Evolutionary conservation across 768 basidiomycete genomes (phyloP).

Genomic region (Xerocomus spinulosus): DNA sequence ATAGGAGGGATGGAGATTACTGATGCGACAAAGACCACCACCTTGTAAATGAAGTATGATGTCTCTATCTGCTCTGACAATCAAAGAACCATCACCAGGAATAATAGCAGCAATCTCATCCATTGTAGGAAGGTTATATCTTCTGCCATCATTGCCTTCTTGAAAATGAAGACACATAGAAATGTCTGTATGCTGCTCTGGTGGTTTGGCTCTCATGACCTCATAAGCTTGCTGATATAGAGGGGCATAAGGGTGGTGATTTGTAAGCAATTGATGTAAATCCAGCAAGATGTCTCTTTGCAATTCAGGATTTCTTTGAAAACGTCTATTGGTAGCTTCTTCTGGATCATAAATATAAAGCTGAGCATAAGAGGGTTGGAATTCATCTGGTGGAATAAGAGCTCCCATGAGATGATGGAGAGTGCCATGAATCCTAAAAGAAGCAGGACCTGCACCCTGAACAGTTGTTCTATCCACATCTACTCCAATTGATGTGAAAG

Average conservation of each 20-base stretch:
- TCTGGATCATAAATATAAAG: conserved; percentile 40
- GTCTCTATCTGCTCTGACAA: conserved; percentile 21
- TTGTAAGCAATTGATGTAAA: conserved; percentile 24
- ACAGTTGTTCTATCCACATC: background rate
- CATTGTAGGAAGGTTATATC: conserved; percentile 43
- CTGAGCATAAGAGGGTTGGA: conserved; percentile 34
- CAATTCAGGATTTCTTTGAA: conserved; percentile 22
- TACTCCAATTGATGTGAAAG: conserved; percentile 7
- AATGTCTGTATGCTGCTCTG: conserved; percentile 14
- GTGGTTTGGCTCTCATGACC: conserved; percentile 21
- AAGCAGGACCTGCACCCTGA: background rate
- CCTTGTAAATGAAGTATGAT: conserved; percentile 30
- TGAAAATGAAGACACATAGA: conserved; percentile 4
- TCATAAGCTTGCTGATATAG: conserved; percentile 33
- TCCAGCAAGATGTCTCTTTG: conserved; percentile 14
- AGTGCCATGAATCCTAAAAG: conserved; percentile 29
- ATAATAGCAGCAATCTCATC: conserved; percentile 42
- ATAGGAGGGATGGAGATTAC: conserved; percentile 35
- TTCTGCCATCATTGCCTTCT: conserved; percentile 24
- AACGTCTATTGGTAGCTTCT: conserved; percentile 28
- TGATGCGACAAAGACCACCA: conserved; percentile 29
- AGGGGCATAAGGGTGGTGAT: conserved; percentile 24
- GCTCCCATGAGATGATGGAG: conserved; percentile 36
- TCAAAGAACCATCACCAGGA: conserved; percentile 27
- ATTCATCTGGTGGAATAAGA: conserved; percentile 21